phyloP scores from a whole-genome alignment of 306 rosid genomes.

The Argentina anserina region DNA sequence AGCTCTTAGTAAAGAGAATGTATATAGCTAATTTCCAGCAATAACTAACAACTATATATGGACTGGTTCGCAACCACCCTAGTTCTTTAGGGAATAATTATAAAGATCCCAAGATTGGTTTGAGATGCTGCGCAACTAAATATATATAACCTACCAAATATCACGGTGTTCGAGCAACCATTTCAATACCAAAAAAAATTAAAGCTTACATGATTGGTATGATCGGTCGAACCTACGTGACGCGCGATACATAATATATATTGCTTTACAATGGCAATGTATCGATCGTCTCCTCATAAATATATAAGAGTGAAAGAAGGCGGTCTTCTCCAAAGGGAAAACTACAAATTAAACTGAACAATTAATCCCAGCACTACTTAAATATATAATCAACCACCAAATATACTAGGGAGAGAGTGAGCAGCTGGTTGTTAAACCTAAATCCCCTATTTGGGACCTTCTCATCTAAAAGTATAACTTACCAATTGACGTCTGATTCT shows the following conservation, averaged over 20 bases:
- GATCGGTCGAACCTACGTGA: background rate
- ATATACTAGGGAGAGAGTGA: background rate
- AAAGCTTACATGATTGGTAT: background rate
- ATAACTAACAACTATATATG: slow-evolving; percentile 1
- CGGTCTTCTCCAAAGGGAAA: background rate
- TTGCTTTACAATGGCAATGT: background rate
- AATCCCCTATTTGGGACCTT: background rate
- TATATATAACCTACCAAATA: slow-evolving; percentile 9
- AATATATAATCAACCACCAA: background rate
- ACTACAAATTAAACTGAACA: background rate
- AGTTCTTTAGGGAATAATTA: background rate
- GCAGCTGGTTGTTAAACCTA: background rate
- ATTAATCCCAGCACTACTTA: background rate
- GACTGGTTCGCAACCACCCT: slow-evolving; percentile 3
- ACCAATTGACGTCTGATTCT: background rate
- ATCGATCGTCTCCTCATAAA: background rate
- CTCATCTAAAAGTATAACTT: background rate
- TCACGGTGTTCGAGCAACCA: background rate
- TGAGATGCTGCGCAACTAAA: background rate
- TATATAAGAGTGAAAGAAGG: background rate
- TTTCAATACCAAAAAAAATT: background rate
- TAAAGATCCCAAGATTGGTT: background rate
- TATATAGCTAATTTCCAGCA: background rate
- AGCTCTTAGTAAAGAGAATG: background rate
- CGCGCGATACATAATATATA: background rate